phyloP scores from a whole-genome alignment of 1,284 basidiomycete species.

The Puccinia coronata region DNA sequence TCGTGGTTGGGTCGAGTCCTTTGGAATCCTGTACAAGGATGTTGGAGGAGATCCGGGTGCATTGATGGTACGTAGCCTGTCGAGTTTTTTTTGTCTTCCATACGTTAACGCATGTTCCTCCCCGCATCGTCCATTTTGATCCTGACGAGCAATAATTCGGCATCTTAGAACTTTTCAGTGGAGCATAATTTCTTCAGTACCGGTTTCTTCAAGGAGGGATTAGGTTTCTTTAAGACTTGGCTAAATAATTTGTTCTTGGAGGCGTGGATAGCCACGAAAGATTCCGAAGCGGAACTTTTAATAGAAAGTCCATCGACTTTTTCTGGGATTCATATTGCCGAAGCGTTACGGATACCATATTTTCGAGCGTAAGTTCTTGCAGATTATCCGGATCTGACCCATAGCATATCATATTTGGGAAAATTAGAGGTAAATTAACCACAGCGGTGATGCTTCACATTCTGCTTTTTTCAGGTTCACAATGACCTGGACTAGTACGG shows the following conservation, averaged over 20 bases:
- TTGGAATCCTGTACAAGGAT: slow-evolving; percentile 84
- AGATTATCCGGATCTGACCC: too few species aligned
- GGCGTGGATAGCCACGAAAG: slow-evolving; percentile 90
- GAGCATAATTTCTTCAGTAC: slow-evolving; percentile 96
- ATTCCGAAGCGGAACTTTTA: slow-evolving; percentile 77
- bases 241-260: slow-evolving; percentile 90
- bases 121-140: background rate
- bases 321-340: slow-evolving; percentile 94
- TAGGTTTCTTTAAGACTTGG: slow-evolving; percentile 85
- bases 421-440: too few species aligned
- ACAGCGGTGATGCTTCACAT: too few species aligned
- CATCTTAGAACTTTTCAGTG: slow-evolving; percentile 67
- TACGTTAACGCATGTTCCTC: too few species aligned
- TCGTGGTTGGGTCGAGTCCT: slow-evolving; percentile 86
- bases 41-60: slow-evolving; percentile 97
- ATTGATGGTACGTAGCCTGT: slow-evolving; percentile 83
- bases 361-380: too few species aligned
- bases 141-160: background rate
- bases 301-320: slow-evolving; percentile 95
- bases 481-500: slow-evolving; percentile 72
- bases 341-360: slow-evolving; percentile 87
- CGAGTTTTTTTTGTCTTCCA: slow-evolving; percentile 75
- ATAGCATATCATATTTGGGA: too few species aligned
- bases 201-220: slow-evolving; percentile 83
- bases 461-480: too few species aligned